Base-by-base conservation (phyloP, 225 moss, liverwort and hornwort species). In the Marchantia paleacea region DNA sequence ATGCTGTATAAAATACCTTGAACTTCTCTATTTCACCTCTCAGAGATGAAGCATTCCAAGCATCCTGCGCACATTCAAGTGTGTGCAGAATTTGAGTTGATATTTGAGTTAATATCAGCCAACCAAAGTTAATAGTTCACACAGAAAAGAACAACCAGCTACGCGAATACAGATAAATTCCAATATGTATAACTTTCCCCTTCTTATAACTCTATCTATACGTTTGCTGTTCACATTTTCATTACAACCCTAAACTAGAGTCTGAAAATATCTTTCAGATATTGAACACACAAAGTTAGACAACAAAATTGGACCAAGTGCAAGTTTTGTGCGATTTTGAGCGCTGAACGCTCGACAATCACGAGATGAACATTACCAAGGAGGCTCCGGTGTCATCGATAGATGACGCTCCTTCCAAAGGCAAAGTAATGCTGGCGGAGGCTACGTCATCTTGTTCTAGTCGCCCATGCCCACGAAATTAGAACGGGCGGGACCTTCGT, bases 361-460 rank as follows among this genome's bases (percentile, higher is more conserved):
- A 76, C 0, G 31, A 11, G 58, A 13, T 68, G 0, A 71, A 62
- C 2, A 49, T 76, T 87, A 96, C 96, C 85, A 60, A 82, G 64
- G 94, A 94, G 62, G 88, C 87, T 82, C 91, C 96, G 49, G 91
- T 90, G 78, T 97, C 96, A 75, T 81, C 85, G 50, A 91, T 73
- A 51, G 90, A 84, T 75, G 89, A 84, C 72, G 84, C 78, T 80
- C 88, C 94, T 73, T 90, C 85, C 6, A 97, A 87, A 20, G 94
- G 91, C 80, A 93, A 67, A 50, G 96, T 93, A 65, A 93, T 72
- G 81, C 96, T 97, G 67, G 84, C 85, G 73, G 91, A 87, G 20
- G 82, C 82, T 53, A 82, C 72, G 18, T 47, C 82, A 65, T 65
- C 63, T 28, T 78, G 52, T 78, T 83, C 74, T 72, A 75, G 31